phyloP scores from a whole-genome alignment of 1,284 basidiomycete genomes.

The Austroboletus niveus region DNA sequence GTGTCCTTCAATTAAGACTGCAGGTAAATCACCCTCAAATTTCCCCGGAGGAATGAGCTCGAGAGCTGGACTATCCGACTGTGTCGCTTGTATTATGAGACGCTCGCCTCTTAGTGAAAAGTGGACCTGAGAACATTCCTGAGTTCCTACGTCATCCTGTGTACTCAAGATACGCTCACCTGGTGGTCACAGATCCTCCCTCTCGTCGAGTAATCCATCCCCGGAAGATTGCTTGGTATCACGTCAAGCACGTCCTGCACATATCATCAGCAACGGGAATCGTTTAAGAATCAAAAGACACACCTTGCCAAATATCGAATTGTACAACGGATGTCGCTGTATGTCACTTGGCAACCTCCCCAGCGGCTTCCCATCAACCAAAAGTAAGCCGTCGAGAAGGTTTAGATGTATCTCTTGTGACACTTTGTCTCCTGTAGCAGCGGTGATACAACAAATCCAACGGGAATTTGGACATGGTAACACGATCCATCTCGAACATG shows the following conservation, averaged over 20 bases:
- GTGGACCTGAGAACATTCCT: slow-evolving; percentile 20
- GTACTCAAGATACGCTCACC: slow-evolving; percentile 11
- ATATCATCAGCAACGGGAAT: slow-evolving; percentile 18
- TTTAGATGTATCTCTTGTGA: slow-evolving; percentile 37
- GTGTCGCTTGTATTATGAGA: slow-evolving; percentile 32
- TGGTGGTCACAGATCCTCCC: slow-evolving; percentile 21
- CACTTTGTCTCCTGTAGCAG: background rate
- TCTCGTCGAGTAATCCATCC: slow-evolving; percentile 39
- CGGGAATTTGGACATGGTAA: slow-evolving; percentile 29
- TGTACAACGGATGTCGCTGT: slow-evolving; percentile 33
- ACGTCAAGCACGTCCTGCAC: slow-evolving; percentile 38
- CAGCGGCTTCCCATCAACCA: slow-evolving; percentile 39
- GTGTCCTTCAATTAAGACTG: slow-evolving; percentile 31
- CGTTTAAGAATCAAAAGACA: slow-evolving; percentile 42
- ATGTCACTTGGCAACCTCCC: slow-evolving; percentile 39
- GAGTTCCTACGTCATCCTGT: background rate
- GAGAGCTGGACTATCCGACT: slow-evolving; percentile 7
- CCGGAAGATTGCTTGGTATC: slow-evolving; percentile 33
- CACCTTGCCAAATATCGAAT: slow-evolving; percentile 33
- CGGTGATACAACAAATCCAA: slow-evolving; percentile 37
- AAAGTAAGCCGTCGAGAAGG: slow-evolving; percentile 40
- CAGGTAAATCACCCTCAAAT: slow-evolving; percentile 39
- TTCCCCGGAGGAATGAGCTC: slow-evolving; percentile 38
- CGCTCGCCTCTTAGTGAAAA: slow-evolving; percentile 26
- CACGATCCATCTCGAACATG: slow-evolving; percentile 32